Evolutionary conservation across 768 basidiomycete species (phyloP), one percentile per base, ranked within the genome.

Genomic region (Mycena pura): DNA sequence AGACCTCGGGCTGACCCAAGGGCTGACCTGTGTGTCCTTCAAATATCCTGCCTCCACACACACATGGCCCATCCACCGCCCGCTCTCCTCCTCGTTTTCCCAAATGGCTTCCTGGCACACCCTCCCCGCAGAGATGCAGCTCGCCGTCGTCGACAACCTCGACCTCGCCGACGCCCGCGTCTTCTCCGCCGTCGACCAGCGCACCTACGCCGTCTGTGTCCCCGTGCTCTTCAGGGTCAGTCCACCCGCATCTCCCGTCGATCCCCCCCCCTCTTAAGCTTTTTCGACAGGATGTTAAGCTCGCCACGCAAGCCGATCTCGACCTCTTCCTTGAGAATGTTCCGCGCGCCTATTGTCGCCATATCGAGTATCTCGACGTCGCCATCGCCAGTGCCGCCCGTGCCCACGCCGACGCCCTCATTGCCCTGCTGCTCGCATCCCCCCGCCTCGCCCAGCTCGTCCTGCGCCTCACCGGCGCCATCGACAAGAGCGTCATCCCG

Each of bases 41-140:
- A n/a, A n/a, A n/a, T n/a, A n/a, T n/a, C n/a, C n/a, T n/a, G n/a
- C n/a, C n/a, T n/a, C n/a, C n/a, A n/a, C n/a, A n/a, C n/a, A n/a
- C n/a, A n/a, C n/a, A n/a, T n/a, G n/a, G n/a, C n/a, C n/a, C n/a
- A n/a, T n/a, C n/a, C n/a, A n/a, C n/a, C n/a, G n/a, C n/a, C n/a
- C n/a, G n/a, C n/a, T n/a, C n/a, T n/a, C n/a, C n/a, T n/a, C n/a
- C n/a, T n/a, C n/a, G n/a, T n/a, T n/a, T n/a, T n/a, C n/a, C n/a
- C n/a, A n/a, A n/a, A 58, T 68, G 67, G 50, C 54, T 34, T 60
- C 76, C 66, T 91, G 90, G 90, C 68, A 78, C 61, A 48, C 72
- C 22, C 86, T 92, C 64, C 90, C 90, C 43, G 76, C 77, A 0
- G 90, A 92, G 64, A 85, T 92, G 72, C 86, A 85, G 74, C 79